Conservation (phyloP, 2,329 filamentous ascomycete genomes). For the Hymenoscyphus occultus region DNA sequence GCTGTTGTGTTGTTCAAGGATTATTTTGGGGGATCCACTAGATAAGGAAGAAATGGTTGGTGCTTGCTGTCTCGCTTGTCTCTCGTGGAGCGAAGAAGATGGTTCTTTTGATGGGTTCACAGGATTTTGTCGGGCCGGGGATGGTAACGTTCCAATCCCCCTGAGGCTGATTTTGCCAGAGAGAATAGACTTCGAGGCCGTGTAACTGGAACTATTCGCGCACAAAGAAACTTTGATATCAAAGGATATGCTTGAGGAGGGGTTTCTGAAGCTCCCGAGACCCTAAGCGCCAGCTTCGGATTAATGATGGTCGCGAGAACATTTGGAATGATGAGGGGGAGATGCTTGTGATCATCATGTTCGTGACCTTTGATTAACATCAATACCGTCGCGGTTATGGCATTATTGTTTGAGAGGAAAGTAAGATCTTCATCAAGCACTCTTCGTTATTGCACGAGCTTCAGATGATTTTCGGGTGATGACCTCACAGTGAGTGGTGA, state of each 20-base stretch:
- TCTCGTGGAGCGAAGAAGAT: neutral
- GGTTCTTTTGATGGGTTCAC: neutral
- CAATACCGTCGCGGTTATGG: neutral
- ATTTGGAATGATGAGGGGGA: neutral
- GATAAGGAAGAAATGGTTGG: neutral
- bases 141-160: conserved; percentile 3
- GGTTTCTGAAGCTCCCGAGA: neutral
- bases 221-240: neutral
- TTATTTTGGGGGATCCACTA: neutral
- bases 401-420: neutral
- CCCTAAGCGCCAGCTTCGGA: neutral
- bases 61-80: neutral
- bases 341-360: neutral
- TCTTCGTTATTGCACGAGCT: conserved; percentile 5
- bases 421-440: conserved; percentile 9
- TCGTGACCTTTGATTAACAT: neutral
- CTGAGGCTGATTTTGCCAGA: neutral
- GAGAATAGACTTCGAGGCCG: neutral
- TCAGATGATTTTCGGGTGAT: conserved; percentile 11
- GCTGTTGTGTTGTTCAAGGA: no score
- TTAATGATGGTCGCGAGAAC: neutral
- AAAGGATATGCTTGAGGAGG: neutral
- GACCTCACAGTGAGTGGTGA: conserved; percentile 11
- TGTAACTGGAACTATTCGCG: neutral
- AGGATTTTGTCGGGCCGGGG: neutral